These are phyloP conservation scores for Podaxis sp. DNA, from an alignment of 768 basidiomycete genomes.

Conservation along the genomic window DNA sequence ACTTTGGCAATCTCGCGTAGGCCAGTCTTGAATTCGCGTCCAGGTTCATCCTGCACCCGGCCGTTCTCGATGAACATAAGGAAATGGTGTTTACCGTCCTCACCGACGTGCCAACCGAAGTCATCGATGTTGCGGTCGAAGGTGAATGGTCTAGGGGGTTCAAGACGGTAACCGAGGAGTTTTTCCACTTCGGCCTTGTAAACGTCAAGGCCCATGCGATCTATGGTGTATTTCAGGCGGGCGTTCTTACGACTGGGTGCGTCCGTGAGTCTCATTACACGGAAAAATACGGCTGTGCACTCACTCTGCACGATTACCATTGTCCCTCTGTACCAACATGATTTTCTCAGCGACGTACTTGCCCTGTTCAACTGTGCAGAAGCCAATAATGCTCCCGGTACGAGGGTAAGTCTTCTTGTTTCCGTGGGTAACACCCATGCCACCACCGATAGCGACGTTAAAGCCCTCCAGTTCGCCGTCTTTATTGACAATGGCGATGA, in stretches of 20 bases:
- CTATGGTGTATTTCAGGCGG: conserved; percentile 94
- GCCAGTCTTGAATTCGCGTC: conserved; percentile 87
- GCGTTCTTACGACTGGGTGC: conserved; percentile 68
- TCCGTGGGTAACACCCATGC: conserved; percentile 99
- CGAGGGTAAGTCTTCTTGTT: conserved; percentile 99
- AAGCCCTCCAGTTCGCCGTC: conserved; percentile 82
- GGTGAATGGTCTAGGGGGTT: conserved; percentile 66
- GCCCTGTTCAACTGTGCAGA: conserved; percentile 87
- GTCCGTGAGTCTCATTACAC: background rate
- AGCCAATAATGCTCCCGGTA: conserved; percentile 81
- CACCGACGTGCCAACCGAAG: conserved; percentile 88
- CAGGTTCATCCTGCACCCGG: conserved; percentile 92
- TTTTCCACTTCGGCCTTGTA: conserved; percentile 92
- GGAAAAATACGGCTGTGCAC: conserved; percentile 24
- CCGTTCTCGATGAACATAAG: conserved; percentile 97
- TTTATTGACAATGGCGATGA: conserved; percentile 85
- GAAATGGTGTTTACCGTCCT: conserved; percentile 88
- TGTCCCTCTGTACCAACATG: conserved; percentile 90
- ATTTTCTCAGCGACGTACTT: conserved; percentile 86
- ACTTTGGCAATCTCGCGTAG: conserved; percentile 89
- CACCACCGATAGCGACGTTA: conserved; percentile 92
- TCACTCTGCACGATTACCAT: conserved; percentile 92
- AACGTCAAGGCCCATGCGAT: conserved; percentile 83
- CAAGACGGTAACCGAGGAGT: conserved; percentile 74
- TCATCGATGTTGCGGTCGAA: conserved; percentile 92